Conservation (phyloP, 2,329 filamentous ascomycete species). For the Arthrobotrys musiformis region DNA sequence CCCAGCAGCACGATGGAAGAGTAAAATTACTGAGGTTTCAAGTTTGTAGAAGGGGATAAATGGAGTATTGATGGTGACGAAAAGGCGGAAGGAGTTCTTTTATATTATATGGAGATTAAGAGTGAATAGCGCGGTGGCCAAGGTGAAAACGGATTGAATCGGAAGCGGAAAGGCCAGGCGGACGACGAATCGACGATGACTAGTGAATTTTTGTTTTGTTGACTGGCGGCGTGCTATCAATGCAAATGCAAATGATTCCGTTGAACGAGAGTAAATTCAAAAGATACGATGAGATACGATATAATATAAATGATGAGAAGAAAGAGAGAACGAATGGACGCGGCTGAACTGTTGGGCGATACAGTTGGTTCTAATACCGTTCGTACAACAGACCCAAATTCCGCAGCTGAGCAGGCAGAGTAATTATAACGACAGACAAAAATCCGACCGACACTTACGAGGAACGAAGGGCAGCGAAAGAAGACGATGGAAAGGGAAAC, state of each 20-base stretch:
- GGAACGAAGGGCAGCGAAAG: constrained; percentile 12
- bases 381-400: constrained; percentile 24
- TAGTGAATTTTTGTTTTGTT: not conserved
- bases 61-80: not conserved
- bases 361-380: not conserved
- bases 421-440: constrained; percentile 7
- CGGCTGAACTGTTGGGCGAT: constrained; percentile 31
- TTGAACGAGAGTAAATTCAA: too few relatives aligned
- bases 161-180: constrained; percentile 33
- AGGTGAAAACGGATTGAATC: constrained; percentile 41
- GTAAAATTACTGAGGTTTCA: constrained; percentile 14
- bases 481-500: constrained; percentile 9
- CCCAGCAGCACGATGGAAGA: constrained; percentile 9
- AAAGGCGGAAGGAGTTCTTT: constrained; percentile 8
- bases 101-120: not conserved
- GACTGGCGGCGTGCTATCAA: not conserved
- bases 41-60: constrained; percentile 6
- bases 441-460: constrained; percentile 15
- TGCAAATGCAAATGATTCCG: not conserved
- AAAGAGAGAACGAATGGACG: constrained; percentile 46
- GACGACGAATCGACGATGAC: constrained; percentile 7
- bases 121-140: not conserved
- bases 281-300: too few relatives aligned
- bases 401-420: constrained; percentile 40
- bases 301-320: too few relatives aligned